Base-by-base conservation (phyloP, 257 asterid species). In the Jacaranda mimosifolia region DNA sequence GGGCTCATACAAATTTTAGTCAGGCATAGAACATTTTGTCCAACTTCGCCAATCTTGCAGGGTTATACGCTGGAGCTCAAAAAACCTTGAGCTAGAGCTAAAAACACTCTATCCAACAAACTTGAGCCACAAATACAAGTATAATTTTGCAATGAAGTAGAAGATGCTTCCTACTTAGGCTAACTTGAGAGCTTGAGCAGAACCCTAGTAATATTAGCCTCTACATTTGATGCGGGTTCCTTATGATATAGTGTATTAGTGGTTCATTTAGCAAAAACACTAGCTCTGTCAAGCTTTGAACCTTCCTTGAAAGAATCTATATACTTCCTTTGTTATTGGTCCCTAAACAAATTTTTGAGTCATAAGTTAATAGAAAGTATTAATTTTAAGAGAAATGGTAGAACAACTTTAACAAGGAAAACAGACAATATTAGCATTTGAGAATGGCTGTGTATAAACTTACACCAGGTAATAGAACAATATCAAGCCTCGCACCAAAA, bases 111-210 rank as follows among this genome's bases (percentile, higher is more conserved):
- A 2, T 26, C 32, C 32, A 26, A 26, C 1, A 2, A 26, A 26
- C 32, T 26, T 26, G 32, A 26, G 32, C 32, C 32, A 26, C 2
- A 26, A 26, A 26, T 26, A 26, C 32, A 26, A 38, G 85, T 80
- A 78, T 82, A 89, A 80, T 79, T 85, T 78, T 89, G 90, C 39
- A 98, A 91, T 53, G 97, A 82, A 57, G 94, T 95, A 73, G 95
- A 89, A 76, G 97, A 90, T 18, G 88, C 88, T 87, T 90, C 99
- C 86, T 84, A 96, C 92, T 89, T 92, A 72, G 94, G 97, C 83
- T 72, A 68, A 86, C 89, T 32, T 77, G 87, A 77, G 96, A 80
- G 76, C 83, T 81, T 72, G 45, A 32, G 88, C 76, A 75, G 93
- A 87, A 65, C 87, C 56, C 93, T 89, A 26, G 94, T 83, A 45